phyloP scores from a whole-genome alignment of 2,329 filamentous ascomycete species.

The Colletotrichum tropicale region DNA sequence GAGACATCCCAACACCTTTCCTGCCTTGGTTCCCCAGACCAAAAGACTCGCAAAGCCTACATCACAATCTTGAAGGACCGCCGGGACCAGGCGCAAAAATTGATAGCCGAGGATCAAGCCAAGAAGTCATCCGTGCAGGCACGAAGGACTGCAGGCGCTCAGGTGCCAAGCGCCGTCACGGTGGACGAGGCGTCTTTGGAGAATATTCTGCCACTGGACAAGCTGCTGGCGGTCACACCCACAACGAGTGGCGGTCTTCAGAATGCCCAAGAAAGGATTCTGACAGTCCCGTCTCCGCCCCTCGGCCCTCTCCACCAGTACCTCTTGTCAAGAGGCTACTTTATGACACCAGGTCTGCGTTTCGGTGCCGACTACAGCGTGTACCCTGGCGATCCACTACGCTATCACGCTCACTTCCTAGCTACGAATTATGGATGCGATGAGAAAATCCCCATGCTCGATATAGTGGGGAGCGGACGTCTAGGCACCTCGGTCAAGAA shows the following conservation, averaged over 20 bases:
- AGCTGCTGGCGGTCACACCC: conserved; percentile 36
- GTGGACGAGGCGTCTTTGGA: background rate
- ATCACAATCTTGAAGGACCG: conserved; percentile 58
- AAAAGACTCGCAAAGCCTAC: conserved; percentile 66
- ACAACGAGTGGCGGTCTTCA: conserved; percentile 38
- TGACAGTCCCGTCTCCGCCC: conserved; percentile 20
- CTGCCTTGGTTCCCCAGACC: conserved; percentile 63
- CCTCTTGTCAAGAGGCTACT: conserved; percentile 81
- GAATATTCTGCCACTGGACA: background rate
- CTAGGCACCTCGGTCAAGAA: conserved; percentile 97
- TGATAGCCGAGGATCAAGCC: conserved; percentile 42
- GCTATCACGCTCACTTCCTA: conserved; percentile 95
- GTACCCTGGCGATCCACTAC: conserved; percentile 92
- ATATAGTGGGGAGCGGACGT: conserved; percentile 84
- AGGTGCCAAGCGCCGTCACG: background rate
- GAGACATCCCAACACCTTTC: conserved; percentile 74
- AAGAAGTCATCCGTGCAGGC: conserved; percentile 35
- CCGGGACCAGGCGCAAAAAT: conserved; percentile 45
- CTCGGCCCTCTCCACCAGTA: conserved; percentile 73
- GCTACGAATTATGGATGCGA: conserved; percentile 87
- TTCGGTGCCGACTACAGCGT: conserved; percentile 95
- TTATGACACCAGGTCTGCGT: conserved; percentile 87
- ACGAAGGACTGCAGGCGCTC: conserved; percentile 24
- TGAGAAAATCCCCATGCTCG: conserved; percentile 81
- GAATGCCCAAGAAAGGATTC: conserved; percentile 13